phyloP scores from a whole-genome alignment of 1,284 basidiomycete genomes.

The Cutaneotrichosporon sp. region DNA sequence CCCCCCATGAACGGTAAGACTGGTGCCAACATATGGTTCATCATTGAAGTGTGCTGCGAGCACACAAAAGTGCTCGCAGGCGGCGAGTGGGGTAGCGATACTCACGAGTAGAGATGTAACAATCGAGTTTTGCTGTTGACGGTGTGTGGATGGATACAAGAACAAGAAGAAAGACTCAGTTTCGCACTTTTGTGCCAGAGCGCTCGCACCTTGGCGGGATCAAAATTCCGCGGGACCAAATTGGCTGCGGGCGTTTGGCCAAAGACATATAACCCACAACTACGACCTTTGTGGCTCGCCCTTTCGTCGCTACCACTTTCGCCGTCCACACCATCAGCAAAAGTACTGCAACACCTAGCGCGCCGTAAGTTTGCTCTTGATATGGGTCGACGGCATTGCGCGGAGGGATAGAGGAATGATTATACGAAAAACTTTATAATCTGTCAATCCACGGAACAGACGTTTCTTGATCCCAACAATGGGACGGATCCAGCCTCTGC shows the following conservation, averaged over 20 bases:
- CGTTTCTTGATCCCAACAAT: slow-evolving; percentile 23
- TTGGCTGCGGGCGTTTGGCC: not conserved
- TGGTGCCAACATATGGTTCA: slow-evolving; percentile 43
- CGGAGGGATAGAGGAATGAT: slow-evolving; percentile 38
- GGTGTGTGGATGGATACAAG: too few relatives aligned
- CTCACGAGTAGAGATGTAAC: not conserved
- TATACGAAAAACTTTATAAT: slow-evolving; percentile 46
- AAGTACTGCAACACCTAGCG: not conserved
- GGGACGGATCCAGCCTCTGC: slow-evolving; percentile 32
- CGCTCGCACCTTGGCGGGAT: not conserved
- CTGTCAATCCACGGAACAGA: slow-evolving; percentile 56
- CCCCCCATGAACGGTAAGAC: slow-evolving; percentile 38
- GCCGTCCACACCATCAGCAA: not conserved
- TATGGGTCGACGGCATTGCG: too few relatives aligned
- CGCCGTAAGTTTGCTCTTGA: not conserved
- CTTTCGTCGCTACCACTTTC: too few relatives aligned
- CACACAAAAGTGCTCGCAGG: too few relatives aligned
- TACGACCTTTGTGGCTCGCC: too few relatives aligned
- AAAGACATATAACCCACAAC: not conserved
- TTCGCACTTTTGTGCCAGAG: not conserved
- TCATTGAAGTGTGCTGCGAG: slow-evolving; percentile 19
- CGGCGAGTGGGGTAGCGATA: not conserved
- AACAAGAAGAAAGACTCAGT: too few relatives aligned
- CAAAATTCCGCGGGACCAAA: slow-evolving; percentile 1
- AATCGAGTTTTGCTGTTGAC: too few relatives aligned